A percentile compares a stretch with the other conserved stretches of the same genome.
These are phyloP conservation scores for Phlyctochytrium planicorne DNA, from an alignment of 192 early-diverging fungal genomes.

Conservation along the genomic window DNA sequence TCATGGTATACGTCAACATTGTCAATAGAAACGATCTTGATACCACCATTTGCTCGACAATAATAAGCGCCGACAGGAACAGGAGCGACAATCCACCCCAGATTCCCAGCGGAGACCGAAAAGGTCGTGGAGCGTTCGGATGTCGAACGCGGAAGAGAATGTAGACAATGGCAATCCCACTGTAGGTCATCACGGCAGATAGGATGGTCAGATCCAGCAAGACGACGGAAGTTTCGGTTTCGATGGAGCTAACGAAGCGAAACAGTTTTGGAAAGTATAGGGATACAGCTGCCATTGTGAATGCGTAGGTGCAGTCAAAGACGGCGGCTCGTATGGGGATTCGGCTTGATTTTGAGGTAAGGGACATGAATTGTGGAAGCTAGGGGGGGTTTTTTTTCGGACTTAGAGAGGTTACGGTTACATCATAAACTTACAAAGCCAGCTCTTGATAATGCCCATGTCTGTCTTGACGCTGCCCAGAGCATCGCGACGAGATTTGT, in stretches of 20 bases:
- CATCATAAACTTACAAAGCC: background rate
- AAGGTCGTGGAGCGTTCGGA: conserved; percentile 19
- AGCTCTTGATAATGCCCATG: conserved; percentile 16
- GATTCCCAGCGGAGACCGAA: conserved; percentile 18
- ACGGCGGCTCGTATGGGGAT: conserved; percentile 12
- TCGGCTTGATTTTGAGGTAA: background rate
- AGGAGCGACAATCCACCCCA: conserved; percentile 3
- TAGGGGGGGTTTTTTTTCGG: background rate
- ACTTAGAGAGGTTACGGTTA: background rate
- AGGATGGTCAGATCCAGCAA: conserved; percentile 9
- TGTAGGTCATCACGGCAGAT: conserved; percentile 17
- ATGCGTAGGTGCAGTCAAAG: background rate
- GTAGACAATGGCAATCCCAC: conserved; percentile 16
- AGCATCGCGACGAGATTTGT: conserved; percentile 10
- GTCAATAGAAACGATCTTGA: background rate
- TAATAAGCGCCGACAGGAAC: background rate
- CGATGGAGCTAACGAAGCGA: background rate
- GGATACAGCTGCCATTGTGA: conserved; percentile 1
- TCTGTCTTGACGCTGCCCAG: conserved; percentile 12
- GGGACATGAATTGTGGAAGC: background rate
- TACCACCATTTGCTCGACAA: background rate
- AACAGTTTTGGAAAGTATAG: background rate
- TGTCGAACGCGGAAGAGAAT: conserved; percentile 19
- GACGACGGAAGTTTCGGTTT: background rate
- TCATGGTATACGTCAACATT: background rate